phyloP scores from a whole-genome alignment of 306 rosid species.

The Begonia fuchsioides region DNA sequence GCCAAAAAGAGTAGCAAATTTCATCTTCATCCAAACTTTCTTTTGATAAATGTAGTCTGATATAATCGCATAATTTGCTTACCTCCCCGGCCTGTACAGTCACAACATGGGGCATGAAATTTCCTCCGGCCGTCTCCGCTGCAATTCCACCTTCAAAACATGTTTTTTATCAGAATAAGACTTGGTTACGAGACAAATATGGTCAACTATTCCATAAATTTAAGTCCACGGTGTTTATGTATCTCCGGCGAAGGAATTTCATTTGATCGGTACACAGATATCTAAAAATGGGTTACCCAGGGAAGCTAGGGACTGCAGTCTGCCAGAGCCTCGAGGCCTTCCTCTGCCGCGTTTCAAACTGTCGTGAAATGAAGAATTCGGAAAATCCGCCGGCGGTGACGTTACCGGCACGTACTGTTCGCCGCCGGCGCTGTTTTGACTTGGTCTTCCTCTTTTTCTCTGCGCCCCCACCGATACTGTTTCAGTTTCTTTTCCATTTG shows the following conservation, averaged over 20 bases:
- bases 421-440: slow-evolving; percentile 6
- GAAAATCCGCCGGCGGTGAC: neutral
- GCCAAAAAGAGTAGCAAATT: slow-evolving; percentile 9
- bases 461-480: neutral
- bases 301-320: slow-evolving; percentile 31
- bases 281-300: slow-evolving; percentile 17
- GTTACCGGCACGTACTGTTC: neutral
- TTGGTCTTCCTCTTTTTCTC: slow-evolving; percentile 38
- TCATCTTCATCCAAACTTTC: neutral
- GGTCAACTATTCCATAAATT: no score
- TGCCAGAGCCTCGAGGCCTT: slow-evolving; percentile 45
- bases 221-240: no score
- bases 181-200: no score
- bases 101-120: slow-evolving; percentile 26
- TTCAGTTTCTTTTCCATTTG: no score
- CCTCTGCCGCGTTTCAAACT: slow-evolving; percentile 22
- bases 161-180: no score
- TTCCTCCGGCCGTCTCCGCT: slow-evolving; percentile 37
- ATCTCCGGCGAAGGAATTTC: no score
- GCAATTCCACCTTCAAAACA: no score
- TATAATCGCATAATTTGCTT: no score
- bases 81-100: slow-evolving; percentile 34
- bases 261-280: no score
- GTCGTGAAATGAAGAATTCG: neutral
- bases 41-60: neutral